Evolutionary conservation across 2,329 filamentous ascomycete species (phyloP), one percentile per base, ranked within the genome.

Genomic region (Colletotrichum echinochloae): DNA sequence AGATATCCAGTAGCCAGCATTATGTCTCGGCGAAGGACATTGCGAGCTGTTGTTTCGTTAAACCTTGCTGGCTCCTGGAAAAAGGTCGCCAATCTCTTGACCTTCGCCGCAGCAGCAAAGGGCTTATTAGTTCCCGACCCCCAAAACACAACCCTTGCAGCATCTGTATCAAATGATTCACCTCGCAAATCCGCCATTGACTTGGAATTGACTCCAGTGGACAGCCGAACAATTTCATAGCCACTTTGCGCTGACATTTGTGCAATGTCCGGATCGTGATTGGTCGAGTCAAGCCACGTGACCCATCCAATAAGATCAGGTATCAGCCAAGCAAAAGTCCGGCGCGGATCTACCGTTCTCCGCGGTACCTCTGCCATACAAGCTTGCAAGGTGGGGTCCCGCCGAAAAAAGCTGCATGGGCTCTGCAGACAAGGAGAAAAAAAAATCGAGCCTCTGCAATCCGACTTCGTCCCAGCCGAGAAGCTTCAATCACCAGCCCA

Each of bases 241-340:
- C 23, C 26, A 41, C n/a, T 26, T 8, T 26, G 35, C 28, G 68
- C 68, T 71, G 68, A 71, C 68, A 71, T 71, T 68, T 62, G 46
- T 44, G 23, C 30, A 62, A 71, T 48, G 23, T 20, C 37, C 9
- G 26, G 16, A 5, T 23, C 23, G 6, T 68, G 57, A 71, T 71
- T 71, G 64, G 68, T 12, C 5, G 5, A 4, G 0, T 0, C 0
- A 0, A 2, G 23, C 60, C 65, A 70, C 67, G 67, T 70, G 67
- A 23, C 2, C 3, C 0, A 0, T 1, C 18, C 35, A 23, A 33
- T 23, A 6, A 44, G 46, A n/a, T n/a, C 23, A 20, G 46, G 44
- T 18, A 4, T 16, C 20, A 5, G n/a, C 18, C 1, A 14, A 16
- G 5, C 12, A 2, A 23, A 9, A 23, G 3, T n/a, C 46, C 71